Base-by-base conservation (phyloP, 345 rosid genomes). In the Murraya paniculata region DNA sequence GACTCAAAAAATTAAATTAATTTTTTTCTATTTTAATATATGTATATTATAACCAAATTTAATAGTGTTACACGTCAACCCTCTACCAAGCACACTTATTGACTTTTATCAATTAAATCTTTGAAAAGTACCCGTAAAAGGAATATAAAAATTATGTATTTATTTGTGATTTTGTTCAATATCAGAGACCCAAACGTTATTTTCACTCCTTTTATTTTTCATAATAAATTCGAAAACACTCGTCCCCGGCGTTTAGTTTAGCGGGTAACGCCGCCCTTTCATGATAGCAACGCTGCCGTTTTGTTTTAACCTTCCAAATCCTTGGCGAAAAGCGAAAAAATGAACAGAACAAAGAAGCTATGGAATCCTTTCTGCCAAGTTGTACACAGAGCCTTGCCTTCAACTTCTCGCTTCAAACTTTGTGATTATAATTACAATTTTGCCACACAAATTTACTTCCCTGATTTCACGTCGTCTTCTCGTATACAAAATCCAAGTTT, bases 311-410 rank as follows among this genome's bases (percentile, higher is more conserved):
- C 18, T 27, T 11, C 35, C 38, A 18, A 70, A 16, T 28, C 36
- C 22, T 48, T 16, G 16, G 25, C 57, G 7, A 5, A 53, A 18
- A 18, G 68, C 14, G 3, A 6, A 14, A 24, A 67, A 38, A 90
- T 87, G 93, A 71, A 86, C 81, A 87, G 55, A 73, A 56, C 83
- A 8, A 84, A 80, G 85, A 84, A 84, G 80, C 84, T 88, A 9
- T 74, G 79, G 84, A 65, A 73, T 35, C 82, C 90, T 58, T 69
- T 88, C 81, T 85, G 82, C 38, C 28, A 76, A 3, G 24, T 84
- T 71, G 53, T 82, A 0, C 81, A 79, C 66, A 72, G 81, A 68
- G 21, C 81, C 21, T 41, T 79, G 61, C 48, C 81, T 39, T 82
- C 85, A 2, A 60, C 76, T 59, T 33, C 65, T 18, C 81, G 75